phyloP scores from a whole-genome alignment of 1,284 basidiomycete genomes.

The Somion occarium region DNA sequence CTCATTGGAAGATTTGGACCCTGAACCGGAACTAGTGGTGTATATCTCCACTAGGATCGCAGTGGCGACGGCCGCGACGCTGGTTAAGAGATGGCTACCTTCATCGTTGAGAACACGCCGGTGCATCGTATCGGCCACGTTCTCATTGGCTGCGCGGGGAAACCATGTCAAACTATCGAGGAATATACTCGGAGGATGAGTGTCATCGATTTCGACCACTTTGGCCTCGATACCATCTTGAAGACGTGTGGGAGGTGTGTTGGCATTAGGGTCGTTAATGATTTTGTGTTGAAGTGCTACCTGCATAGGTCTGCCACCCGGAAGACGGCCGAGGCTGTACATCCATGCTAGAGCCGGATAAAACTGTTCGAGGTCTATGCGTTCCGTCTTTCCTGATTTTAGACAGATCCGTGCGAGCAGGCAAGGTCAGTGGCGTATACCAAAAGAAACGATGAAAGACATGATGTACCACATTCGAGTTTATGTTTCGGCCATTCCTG shows the following conservation, averaged over 20 bases:
- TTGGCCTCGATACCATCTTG: background rate
- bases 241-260: background rate
- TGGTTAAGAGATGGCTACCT: slow-evolving; percentile 1
- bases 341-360: slow-evolving; percentile 7
- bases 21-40: slow-evolving; percentile 5
- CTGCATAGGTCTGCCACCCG: background rate
- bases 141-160: background rate
- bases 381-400: slow-evolving; percentile 6
- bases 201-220: slow-evolving; percentile 4
- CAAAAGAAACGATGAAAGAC: background rate
- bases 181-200: background rate
- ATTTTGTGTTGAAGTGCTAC: background rate
- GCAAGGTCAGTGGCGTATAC: too few species aligned
- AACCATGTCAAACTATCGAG: background rate
- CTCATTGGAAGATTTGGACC: background rate
- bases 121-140: background rate
- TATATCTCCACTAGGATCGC: slow-evolving; percentile 6
- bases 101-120: background rate
- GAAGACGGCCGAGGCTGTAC: background rate
- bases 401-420: background rate
- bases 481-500: background rate
- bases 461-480: background rate
- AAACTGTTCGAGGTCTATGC: slow-evolving; percentile 4
- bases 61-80: slow-evolving; percentile 1
- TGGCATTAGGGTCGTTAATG: slow-evolving; percentile 3